A percentile compares a stretch with the other conserved stretches of the same genome.
Evolutionary conservation across 1,284 basidiomycete genomes (phyloP).

Genomic region (Ceratobasidium sp.): DNA sequence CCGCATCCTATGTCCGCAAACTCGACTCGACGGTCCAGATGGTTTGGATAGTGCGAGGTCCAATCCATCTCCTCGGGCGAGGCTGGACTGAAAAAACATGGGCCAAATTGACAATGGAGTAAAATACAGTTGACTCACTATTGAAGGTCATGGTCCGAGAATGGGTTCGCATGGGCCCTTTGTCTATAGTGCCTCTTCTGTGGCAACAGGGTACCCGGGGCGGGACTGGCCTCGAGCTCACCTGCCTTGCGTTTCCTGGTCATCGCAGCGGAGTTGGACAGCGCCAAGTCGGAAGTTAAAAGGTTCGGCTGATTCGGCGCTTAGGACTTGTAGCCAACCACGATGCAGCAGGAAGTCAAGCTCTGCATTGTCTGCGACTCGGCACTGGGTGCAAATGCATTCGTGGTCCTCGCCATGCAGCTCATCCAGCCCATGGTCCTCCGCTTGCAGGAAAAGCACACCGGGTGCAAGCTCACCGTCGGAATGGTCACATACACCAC

Average conservation of each 20-base stretch:
- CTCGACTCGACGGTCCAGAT: constrained; percentile 73
- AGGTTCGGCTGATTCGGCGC: background rate
- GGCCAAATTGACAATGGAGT: background rate
- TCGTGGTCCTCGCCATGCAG: constrained; percentile 28
- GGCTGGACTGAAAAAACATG: constrained; percentile 67
- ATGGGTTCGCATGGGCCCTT: constrained; percentile 97
- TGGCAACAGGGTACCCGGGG: constrained; percentile 4
- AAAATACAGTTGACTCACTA: constrained; percentile 64
- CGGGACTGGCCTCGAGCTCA: background rate
- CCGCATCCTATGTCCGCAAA: constrained; percentile 99
- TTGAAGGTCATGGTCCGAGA: constrained; percentile 93
- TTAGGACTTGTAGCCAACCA: background rate
- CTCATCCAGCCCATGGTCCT: constrained; percentile 33
- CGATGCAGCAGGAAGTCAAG: constrained; percentile 34
- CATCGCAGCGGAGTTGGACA: no score
- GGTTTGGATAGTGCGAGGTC: constrained; percentile 86
- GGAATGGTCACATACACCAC: constrained; percentile 39
- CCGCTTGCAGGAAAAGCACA: constrained; percentile 31
- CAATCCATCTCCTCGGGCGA: constrained; percentile 87
- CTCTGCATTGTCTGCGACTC: constrained; percentile 42
- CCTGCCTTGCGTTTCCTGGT: constrained; percentile 35
- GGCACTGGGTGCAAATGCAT: constrained; percentile 5
- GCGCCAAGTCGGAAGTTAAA: no score
- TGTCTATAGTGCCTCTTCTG: constrained; percentile 98
- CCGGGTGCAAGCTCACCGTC: constrained; percentile 23